phyloP scores from a whole-genome alignment of 2,329 filamentous ascomycete genomes.

The Colletotrichum gloeosporioides region DNA sequence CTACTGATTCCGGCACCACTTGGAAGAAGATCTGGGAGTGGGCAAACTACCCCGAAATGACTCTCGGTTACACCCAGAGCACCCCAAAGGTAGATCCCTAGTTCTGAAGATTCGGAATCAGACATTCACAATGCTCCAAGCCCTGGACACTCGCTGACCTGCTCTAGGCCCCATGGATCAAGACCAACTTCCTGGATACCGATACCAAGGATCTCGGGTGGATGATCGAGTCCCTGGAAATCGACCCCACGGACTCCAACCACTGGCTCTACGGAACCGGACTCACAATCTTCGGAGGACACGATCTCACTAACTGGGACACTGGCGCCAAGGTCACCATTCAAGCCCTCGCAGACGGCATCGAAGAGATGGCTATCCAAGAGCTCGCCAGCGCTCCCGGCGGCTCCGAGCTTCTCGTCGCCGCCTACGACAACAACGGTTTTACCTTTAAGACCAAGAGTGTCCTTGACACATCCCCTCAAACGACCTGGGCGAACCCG shows the following conservation, averaged over 20 bases:
- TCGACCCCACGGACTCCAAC: constrained; percentile 63
- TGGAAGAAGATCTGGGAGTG: constrained; percentile 62
- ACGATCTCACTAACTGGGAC: constrained; percentile 61
- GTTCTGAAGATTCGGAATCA: too few relatives aligned
- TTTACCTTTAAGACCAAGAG: constrained; percentile 49
- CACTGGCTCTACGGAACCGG: constrained; percentile 68
- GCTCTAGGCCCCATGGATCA: constrained; percentile 55
- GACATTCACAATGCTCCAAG: too few relatives aligned
- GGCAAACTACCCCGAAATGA: constrained; percentile 48
- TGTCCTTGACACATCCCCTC: constrained; percentile 46
- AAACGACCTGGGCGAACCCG: constrained; percentile 50
- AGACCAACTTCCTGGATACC: constrained; percentile 50
- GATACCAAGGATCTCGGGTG: constrained; percentile 60
- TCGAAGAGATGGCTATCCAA: constrained; percentile 59
- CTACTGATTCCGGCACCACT: constrained; percentile 57
- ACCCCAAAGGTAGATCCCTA: constrained; percentile 37
- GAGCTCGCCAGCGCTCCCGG: constrained; percentile 54
- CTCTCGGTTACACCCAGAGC: constrained; percentile 51
- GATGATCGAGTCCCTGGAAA: constrained; percentile 66
- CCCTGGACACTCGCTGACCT: not conserved
- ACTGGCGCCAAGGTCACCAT: constrained; percentile 45
- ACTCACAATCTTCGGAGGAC: constrained; percentile 57
- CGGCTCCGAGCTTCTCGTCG: constrained; percentile 57
- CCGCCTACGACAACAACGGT: constrained; percentile 56
- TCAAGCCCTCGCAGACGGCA: constrained; percentile 56